Evolutionary conservation across 768 basidiomycete species (phyloP), one percentile per base, ranked within the genome.

Genomic region (Pluteus cervinus): DNA sequence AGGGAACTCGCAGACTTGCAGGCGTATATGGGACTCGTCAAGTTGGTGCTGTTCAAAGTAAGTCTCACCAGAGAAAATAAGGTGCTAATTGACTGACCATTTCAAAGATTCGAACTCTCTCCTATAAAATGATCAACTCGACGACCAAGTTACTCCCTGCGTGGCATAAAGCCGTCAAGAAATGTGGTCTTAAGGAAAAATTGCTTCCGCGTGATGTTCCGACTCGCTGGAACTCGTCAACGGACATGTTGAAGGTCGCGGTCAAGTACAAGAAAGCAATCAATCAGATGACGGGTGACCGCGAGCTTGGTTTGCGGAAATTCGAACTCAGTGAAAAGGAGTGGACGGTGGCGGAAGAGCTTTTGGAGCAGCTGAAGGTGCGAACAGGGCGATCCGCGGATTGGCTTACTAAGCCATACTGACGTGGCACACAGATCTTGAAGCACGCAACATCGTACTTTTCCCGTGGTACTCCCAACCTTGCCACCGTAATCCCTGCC

Each of bases 161-260:
- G 22, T 35, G 33, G 33, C 22, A 22, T 23, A 21, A 35, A 35
- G 22, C 33, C 25, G 33, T 35, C 20, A 22, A 21, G 22, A 22
- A 35, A 18, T 35, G 33, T 22, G 33, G 33, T 18, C 33, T 35
- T 35, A 24, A 23, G 22, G 22, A 23, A 12, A 21, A 20, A 21
- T 22, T 35, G 33, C 60, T 68, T 45, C 65, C 65, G 1, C 50
- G 57, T 3, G 59, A 72, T 40, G 58, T 69, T 1, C 17, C 41
- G 4, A 66, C 66, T 0, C 42, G 53, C 0, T 68, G 64, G 66
- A 63, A 66, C 29, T 63, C 56, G 4, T 61, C 57, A 0, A 61
- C 45, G 26, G 50, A 63, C 33, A 66, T 70, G 63, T 41, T 68
- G 2, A 32, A 48, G 3, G 56, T 61, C 42, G 57, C 58, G 0